Evolutionary conservation across 371 early-diverging fungal genomes (phyloP), one percentile per base, ranked within the genome.

Genomic region (Apophysomyces elegans): DNA sequence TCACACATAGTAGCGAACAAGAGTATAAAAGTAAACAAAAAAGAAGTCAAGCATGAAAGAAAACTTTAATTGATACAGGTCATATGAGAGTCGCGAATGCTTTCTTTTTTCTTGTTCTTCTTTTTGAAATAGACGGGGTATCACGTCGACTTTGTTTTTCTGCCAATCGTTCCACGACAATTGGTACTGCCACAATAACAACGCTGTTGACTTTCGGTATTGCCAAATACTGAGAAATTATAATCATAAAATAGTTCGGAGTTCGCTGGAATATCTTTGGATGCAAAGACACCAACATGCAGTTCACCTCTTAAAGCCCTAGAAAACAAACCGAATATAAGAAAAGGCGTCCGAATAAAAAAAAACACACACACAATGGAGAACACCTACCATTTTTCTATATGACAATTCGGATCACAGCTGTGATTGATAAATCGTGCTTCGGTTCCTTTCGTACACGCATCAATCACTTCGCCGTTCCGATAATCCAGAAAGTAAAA

Each of bases 321-420:
- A 61, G 21, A 47, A 26, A 13, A 44, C 2, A 50, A 65, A 21
- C 54, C n/a, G 7, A 57, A 5, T 43, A 38, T 69, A 13, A 41
- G 44, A 54, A 61, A n/a, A 54, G 14, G 12, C 9, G 7, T 38
- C 41, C 56, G 43, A 43, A 12, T 9, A 14, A 18, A 5, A 46
- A 56, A 36, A n/a, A n/a, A n/a, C 54, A 63, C 12, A 45, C 39
- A 13, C 18, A 8, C 16, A 11, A 18, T 12, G 5, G 7, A 16
- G 38, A 1, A 14, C 43, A 64, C 71, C 58, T 77, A 89, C 94
- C 94, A 94, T 78, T 94, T 93, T 66, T 95, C 94, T 63, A 95
- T 93, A 44, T 91, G 93, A 77, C 95, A 95, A 70, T 96, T 96
- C 18, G 97, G 95, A n/a, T 88, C 88, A 71, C 97, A 96, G 50